These are phyloP conservation scores for Schizonepeta tenuifolia DNA, from an alignment of 257 asterid species.

Conservation along the genomic window DNA sequence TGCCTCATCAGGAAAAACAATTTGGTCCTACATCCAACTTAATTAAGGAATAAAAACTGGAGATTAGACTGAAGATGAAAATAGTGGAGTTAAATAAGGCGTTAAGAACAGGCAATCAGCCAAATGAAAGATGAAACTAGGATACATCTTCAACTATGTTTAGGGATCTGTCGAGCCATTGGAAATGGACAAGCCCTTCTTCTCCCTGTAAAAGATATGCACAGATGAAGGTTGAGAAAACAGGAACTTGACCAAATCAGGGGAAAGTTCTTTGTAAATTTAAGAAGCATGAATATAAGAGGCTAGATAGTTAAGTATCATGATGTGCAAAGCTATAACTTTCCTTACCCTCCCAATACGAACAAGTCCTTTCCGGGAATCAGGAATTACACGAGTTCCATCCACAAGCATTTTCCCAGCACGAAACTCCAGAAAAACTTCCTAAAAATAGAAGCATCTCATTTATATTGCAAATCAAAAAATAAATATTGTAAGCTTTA, in stretches of 20 bases:
- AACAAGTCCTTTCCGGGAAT: conserved; percentile 90
- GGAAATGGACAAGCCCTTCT: conserved; percentile 88
- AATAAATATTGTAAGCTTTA: background rate
- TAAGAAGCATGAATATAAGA: background rate
- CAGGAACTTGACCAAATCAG: conserved; percentile 6
- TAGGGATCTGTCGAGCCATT: conserved; percentile 83
- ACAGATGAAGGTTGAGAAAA: conserved; percentile 20
- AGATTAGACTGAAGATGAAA: conserved; percentile 10
- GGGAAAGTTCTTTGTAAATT: conserved; percentile 3
- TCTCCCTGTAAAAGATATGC: conserved; percentile 61
- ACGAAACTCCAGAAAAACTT: conserved; percentile 75
- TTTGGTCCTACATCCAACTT: conserved; percentile 73
- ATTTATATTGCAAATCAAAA: conserved; percentile 9
- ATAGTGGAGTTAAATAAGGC: conserved; percentile 8
- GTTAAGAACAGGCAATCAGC: conserved; percentile 20
- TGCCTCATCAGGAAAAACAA: conserved; percentile 90
- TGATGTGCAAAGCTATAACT: background rate
- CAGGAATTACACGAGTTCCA: conserved; percentile 79
- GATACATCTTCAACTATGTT: conserved; percentile 89
- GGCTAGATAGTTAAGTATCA: conserved; percentile 3
- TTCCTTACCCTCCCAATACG: conserved; percentile 86
- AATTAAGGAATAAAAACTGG: conserved; percentile 53
- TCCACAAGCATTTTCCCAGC: conserved; percentile 96
- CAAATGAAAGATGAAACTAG: conserved; percentile 33
- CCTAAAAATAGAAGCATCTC: conserved; percentile 47